These are phyloP conservation scores for Phytophthora chlamydospora DNA, from an alignment of 352 stramenopile species.

Conservation along the genomic window DNA sequence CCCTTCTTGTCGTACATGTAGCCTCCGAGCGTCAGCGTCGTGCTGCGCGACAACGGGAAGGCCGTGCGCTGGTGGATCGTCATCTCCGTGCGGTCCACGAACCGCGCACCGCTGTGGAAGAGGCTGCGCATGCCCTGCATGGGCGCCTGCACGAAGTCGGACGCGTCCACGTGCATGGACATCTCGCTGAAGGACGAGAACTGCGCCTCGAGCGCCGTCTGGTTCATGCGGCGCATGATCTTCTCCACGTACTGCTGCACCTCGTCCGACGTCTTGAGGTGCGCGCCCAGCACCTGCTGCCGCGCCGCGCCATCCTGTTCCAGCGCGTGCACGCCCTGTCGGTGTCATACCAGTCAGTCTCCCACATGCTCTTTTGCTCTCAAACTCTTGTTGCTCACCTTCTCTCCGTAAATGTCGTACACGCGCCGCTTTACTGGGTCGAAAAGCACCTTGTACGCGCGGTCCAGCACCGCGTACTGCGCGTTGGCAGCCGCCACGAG, in stretches of 20 bases:
- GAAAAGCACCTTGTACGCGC: constrained; percentile 83
- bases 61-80: constrained; percentile 79
- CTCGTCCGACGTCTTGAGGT: constrained; percentile 56
- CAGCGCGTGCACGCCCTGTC: constrained; percentile 59
- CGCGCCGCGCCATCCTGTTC: constrained; percentile 57
- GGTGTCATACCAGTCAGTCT: neutral
- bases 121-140: constrained; percentile 64
- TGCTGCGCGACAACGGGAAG: constrained; percentile 62
- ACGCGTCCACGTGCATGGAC: constrained; percentile 81
- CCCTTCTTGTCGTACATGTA: constrained; percentile 87
- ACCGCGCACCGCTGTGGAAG: constrained; percentile 51
- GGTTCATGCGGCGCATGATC: constrained; percentile 66
- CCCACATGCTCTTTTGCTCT: too few species aligned
- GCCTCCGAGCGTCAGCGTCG: constrained; percentile 73
- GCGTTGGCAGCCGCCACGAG: constrained; percentile 72
- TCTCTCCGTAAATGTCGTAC: constrained; percentile 84
- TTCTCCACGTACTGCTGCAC: constrained; percentile 60
- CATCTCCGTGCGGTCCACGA: constrained; percentile 75
- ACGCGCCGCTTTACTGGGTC: constrained; percentile 68
- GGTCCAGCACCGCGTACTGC: constrained; percentile 81
- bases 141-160: constrained; percentile 66
- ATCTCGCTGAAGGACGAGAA: constrained; percentile 86
- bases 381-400: constrained; percentile 23
- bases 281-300: constrained; percentile 44
- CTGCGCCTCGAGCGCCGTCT: constrained; percentile 72